phyloP scores from a whole-genome alignment of 1,284 basidiomycete species.

The Bjerkandera adusta region DNA sequence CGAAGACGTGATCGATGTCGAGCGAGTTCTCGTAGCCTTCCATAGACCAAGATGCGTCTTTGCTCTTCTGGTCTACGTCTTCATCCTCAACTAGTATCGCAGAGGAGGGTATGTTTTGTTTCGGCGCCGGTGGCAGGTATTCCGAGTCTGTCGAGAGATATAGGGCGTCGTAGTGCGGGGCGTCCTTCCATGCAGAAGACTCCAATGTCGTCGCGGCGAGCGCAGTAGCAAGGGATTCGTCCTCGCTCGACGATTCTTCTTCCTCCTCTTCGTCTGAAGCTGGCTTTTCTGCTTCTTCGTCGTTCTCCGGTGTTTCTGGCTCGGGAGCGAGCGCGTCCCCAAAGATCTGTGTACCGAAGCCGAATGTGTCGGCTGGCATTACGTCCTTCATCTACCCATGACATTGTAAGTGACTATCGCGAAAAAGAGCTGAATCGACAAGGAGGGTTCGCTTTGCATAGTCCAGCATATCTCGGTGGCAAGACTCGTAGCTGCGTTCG shows the following conservation, averaged over 20 bases:
- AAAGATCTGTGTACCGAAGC: constrained; percentile 65
- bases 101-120: constrained; percentile 42
- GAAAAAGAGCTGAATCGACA: no score
- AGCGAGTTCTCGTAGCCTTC: constrained; percentile 80
- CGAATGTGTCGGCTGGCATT: constrained; percentile 45
- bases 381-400: no score
- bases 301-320: constrained; percentile 10
- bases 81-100: constrained; percentile 41
- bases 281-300: constrained; percentile 14
- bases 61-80: constrained; percentile 38
- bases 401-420: no score
- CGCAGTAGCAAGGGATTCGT: constrained; percentile 45
- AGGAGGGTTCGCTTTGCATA: no score
- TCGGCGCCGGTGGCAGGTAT: constrained; percentile 57
- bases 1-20: constrained; percentile 74
- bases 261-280: constrained; percentile 13
- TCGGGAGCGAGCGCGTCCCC: constrained; percentile 31
- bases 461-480: no score
- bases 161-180: constrained; percentile 61
- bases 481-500: constrained; percentile 5
- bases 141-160: constrained; percentile 74
- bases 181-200: constrained; percentile 62
- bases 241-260: constrained; percentile 13
- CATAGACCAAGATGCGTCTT: constrained; percentile 52
- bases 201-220: constrained; percentile 51